A percentile compares a stretch with the other conserved stretches of the same genome.
Evolutionary conservation across 2,329 filamentous ascomycete genomes (phyloP).

Genomic region (Ampelomyces quisqualis): DNA sequence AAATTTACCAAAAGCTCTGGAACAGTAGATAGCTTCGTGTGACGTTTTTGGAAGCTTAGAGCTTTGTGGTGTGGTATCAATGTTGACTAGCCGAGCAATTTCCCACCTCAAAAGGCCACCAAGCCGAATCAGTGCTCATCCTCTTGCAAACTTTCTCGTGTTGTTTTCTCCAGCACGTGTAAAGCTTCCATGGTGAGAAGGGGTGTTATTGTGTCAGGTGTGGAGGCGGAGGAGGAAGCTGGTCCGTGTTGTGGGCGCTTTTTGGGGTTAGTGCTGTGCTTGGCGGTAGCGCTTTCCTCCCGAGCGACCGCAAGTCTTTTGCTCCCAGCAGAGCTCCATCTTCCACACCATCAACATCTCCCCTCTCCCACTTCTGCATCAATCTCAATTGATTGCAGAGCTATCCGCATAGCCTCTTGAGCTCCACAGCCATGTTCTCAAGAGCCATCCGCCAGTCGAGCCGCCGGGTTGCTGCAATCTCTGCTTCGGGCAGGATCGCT

Average conservation of each 20-base stretch:
- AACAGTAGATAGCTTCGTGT: no score
- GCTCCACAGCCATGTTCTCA: constrained; percentile 79
- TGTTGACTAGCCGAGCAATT: no score
- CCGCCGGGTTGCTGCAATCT: constrained; percentile 91
- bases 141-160: no score
- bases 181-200: neutral
- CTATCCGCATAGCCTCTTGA: constrained; percentile 46
- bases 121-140: no score
- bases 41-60: no score
- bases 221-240: constrained; percentile 5
- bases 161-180: no score
- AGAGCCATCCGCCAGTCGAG: constrained; percentile 96
- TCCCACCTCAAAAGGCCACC: no score
- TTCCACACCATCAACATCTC: constrained; percentile 44
- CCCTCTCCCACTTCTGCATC: constrained; percentile 45
- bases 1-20: no score
- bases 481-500: constrained; percentile 86
- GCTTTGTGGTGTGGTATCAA: no score
- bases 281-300: constrained; percentile 28
- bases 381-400: constrained; percentile 49
- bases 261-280: constrained; percentile 22
- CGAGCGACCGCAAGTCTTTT: constrained; percentile 32
- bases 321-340: constrained; percentile 37
- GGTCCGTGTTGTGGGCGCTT: constrained; percentile 10
- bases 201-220: neutral